Percentiles rank a stretch among this genome's conserved stretches.
These are phyloP conservation scores for Phtheirospermum japonicum DNA, from an alignment of 257 asterid genomes.

Conservation along the genomic window DNA sequence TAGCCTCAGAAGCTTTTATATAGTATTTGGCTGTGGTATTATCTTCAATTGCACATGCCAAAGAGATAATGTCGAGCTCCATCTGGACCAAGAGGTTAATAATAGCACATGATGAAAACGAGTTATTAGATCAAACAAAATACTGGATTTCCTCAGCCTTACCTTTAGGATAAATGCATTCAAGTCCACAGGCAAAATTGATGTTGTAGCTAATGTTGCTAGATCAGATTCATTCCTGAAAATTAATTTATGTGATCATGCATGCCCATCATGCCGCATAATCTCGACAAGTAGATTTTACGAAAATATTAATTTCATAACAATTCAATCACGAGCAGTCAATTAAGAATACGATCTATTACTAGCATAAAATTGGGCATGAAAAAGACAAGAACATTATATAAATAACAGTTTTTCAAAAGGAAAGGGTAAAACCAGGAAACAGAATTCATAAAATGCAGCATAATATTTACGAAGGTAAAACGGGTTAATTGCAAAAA, in stretches of 20 bases:
- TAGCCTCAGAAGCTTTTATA: conserved; percentile 50
- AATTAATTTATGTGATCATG: neutral
- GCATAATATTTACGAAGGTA: neutral
- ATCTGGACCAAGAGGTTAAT: conserved; percentile 42
- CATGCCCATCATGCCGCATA: neutral
- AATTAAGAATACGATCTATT: no score
- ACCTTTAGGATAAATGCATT: conserved; percentile 83
- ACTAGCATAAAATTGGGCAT: neutral
- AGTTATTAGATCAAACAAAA: neutral
- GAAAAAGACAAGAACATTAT: neutral
- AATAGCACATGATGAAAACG: conserved; percentile 7
- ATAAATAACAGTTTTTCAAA: neutral
- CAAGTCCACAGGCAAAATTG: conserved; percentile 82
- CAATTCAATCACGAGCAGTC: neutral
- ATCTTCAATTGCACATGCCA: conserved; percentile 62
- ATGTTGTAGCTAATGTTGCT: conserved; percentile 67
- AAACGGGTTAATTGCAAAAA: no score
- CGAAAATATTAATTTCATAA: no score
- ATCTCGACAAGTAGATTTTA: neutral
- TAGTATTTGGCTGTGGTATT: conserved; percentile 32
- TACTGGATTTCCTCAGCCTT: conserved; percentile 10
- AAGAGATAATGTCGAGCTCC: conserved; percentile 74
- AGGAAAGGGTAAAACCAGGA: neutral
- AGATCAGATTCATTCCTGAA: conserved; percentile 67
- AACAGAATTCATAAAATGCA: neutral